A percentile compares a stretch with the other conserved stretches of the same genome.
phyloP scores from a whole-genome alignment of 306 rosid species.

The Trifolium pratense region DNA sequence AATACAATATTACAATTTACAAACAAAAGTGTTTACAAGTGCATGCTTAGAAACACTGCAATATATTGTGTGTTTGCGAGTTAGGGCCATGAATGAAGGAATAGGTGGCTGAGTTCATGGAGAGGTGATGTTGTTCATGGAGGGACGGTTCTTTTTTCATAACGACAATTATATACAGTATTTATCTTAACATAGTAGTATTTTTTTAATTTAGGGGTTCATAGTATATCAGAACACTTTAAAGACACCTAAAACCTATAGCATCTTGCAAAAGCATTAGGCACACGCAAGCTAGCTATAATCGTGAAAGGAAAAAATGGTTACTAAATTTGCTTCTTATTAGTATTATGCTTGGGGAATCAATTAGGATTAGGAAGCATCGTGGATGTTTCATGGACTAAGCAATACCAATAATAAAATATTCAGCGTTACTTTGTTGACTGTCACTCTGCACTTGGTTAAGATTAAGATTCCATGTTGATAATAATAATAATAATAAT shows the following conservation, averaged over 20 bases:
- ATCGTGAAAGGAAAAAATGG: not conserved
- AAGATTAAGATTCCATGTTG: constrained; percentile 4
- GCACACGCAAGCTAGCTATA: not conserved
- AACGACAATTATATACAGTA: no score
- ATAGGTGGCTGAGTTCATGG: not conserved
- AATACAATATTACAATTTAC: not conserved
- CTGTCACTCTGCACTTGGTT: not conserved
- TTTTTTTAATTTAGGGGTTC: not conserved
- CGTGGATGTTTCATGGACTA: not conserved
- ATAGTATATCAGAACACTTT: not conserved
- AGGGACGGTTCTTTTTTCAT: not conserved
- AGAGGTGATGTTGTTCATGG: not conserved
- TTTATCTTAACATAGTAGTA: not conserved
- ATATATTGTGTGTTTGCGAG: not conserved
- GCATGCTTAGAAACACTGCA: not conserved
- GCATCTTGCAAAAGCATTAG: not conserved
- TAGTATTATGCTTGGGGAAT: not conserved
- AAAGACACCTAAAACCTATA: not conserved
- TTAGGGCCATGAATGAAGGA: not conserved
- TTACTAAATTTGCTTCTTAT: not conserved
- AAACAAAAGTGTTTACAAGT: not conserved
- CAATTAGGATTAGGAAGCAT: not conserved
- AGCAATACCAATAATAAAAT: not conserved
- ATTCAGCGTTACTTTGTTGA: not conserved
- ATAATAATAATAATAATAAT: not conserved